Evolutionary conservation across 192 early-diverging fungal genomes (phyloP).

Genomic region (Backusella tuberculispora): DNA sequence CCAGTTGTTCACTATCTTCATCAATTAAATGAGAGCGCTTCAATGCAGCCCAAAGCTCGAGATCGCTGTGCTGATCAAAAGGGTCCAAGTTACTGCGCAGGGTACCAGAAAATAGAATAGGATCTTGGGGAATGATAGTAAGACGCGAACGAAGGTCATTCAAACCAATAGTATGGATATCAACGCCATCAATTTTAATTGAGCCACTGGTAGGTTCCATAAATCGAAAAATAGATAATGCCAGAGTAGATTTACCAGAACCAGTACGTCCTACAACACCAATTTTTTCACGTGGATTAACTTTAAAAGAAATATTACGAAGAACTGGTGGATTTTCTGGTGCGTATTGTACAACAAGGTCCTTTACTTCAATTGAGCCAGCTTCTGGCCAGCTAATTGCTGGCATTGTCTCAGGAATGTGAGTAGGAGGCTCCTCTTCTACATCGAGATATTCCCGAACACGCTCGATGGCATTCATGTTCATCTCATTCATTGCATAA

Average conservation of each 20-base stretch:
- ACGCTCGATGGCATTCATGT: slow-evolving; percentile 89
- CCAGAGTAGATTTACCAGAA: slow-evolving; percentile 72
- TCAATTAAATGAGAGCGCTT: slow-evolving; percentile 68
- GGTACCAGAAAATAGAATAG: slow-evolving; percentile 68
- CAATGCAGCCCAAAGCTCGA: slow-evolving; percentile 75
- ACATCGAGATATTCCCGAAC: slow-evolving; percentile 81
- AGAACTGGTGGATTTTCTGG: slow-evolving; percentile 81
- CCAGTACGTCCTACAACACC: slow-evolving; percentile 89
- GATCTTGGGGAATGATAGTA: slow-evolving; percentile 81
- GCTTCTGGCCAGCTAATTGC: slow-evolving; percentile 65
- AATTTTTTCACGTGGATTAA: slow-evolving; percentile 75
- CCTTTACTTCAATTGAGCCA: slow-evolving; percentile 73
- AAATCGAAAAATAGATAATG: slow-evolving; percentile 81
- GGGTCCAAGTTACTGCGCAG: slow-evolving; percentile 85
- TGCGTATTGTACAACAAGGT: slow-evolving; percentile 81
- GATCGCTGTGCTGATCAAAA: slow-evolving; percentile 66
- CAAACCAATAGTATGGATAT: slow-evolving; percentile 74
- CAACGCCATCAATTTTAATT: slow-evolving; percentile 78
- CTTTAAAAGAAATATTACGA: slow-evolving; percentile 68
- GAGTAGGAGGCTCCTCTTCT: slow-evolving; percentile 74
- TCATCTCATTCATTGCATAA: slow-evolving; percentile 86
- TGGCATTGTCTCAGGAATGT: slow-evolving; percentile 36
- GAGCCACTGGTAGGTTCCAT: slow-evolving; percentile 69
- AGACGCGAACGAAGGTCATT: slow-evolving; percentile 69
- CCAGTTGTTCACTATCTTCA: slow-evolving; percentile 26